A percentile compares a stretch with the other conserved stretches of the same genome.
phyloP scores from a whole-genome alignment of 2,329 filamentous ascomycete species.

The Aspergillus hiratsukae region DNA sequence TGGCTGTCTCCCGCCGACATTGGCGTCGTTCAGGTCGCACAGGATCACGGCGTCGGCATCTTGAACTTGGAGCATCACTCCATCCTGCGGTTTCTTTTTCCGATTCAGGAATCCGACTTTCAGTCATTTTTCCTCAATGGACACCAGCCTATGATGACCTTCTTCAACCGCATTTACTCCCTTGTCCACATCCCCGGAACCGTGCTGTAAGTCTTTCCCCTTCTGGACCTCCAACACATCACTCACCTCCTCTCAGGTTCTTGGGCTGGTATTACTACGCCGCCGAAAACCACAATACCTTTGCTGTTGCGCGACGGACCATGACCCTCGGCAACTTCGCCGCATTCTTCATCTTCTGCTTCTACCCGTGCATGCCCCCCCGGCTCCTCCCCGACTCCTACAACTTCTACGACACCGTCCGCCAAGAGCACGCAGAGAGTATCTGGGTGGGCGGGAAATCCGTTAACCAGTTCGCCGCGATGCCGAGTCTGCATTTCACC shows the following conservation, averaged over 20 bases:
- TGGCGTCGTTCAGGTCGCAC: conserved; percentile 45
- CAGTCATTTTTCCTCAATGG: conserved; percentile 44
- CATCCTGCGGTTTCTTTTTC: conserved; percentile 37
- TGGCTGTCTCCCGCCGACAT: conserved; percentile 48
- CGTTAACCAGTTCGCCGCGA: conserved; percentile 56
- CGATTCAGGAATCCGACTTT: conserved; percentile 40
- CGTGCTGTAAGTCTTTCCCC: conserved; percentile 42
- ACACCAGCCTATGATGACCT: conserved; percentile 40
- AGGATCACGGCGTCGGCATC: conserved; percentile 42
- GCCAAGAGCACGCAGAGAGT: conserved; percentile 50
- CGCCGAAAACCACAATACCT: conserved; percentile 45
- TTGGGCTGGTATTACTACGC: conserved; percentile 42
- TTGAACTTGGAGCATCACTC: conserved; percentile 42
- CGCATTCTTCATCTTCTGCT: conserved; percentile 58
- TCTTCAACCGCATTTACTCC: conserved; percentile 48
- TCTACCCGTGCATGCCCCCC: conserved; percentile 62
- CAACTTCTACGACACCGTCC: conserved; percentile 60
- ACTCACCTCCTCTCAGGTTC: conserved; percentile 21
- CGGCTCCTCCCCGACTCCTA: conserved; percentile 56
- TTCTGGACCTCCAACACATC: not conserved
- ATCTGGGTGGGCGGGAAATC: conserved; percentile 54
- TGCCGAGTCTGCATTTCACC: conserved; percentile 56
- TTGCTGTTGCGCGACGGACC: conserved; percentile 54
- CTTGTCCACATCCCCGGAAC: conserved; percentile 51
- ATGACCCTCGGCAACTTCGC: conserved; percentile 60